Percentiles rank a stretch among this genome's conserved stretches.
phyloP scores from a whole-genome alignment of 257 asterid genomes.

The Jaltomata sinuosa region DNA sequence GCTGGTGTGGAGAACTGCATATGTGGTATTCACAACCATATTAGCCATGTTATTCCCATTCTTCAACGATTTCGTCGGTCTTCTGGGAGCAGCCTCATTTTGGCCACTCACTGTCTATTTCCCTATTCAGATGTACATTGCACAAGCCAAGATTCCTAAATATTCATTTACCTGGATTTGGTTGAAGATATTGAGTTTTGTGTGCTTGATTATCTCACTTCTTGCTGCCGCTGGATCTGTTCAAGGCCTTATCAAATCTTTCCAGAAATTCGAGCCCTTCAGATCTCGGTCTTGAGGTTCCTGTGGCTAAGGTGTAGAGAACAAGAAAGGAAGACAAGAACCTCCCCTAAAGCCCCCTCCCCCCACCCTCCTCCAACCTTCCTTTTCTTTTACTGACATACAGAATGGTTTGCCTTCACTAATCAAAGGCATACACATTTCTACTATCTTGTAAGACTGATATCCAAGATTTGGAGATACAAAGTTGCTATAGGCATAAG shows the following conservation, averaged over 20 bases:
- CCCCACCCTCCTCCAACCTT: neutral
- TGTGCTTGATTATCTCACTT: constrained; percentile 42
- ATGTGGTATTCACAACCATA: constrained; percentile 35
- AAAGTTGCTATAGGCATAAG: neutral
- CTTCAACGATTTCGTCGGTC: constrained; percentile 65
- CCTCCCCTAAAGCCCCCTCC: neutral
- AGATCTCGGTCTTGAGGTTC: constrained; percentile 25
- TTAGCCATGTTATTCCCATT: constrained; percentile 61
- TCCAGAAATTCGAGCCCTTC: constrained; percentile 19
- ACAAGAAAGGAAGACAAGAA: neutral
- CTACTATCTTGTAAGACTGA: neutral
- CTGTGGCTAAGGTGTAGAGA: neutral
- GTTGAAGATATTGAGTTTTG: constrained; percentile 28
- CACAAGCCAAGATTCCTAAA: constrained; percentile 18
- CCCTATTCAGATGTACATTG: constrained; percentile 55
- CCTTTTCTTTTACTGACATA: neutral
- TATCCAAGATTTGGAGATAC: neutral
- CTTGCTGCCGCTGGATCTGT: constrained; percentile 63
- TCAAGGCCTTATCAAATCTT: constrained; percentile 34
- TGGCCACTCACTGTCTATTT: constrained; percentile 63
- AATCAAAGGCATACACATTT: neutral
- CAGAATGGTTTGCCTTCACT: neutral
- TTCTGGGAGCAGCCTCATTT: constrained; percentile 52
- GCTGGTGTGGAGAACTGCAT: constrained; percentile 47
- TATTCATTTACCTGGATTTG: constrained; percentile 34